phyloP scores from a whole-genome alignment of 495 filamentous ascomycete genomes.

The Penicillium soppii region DNA sequence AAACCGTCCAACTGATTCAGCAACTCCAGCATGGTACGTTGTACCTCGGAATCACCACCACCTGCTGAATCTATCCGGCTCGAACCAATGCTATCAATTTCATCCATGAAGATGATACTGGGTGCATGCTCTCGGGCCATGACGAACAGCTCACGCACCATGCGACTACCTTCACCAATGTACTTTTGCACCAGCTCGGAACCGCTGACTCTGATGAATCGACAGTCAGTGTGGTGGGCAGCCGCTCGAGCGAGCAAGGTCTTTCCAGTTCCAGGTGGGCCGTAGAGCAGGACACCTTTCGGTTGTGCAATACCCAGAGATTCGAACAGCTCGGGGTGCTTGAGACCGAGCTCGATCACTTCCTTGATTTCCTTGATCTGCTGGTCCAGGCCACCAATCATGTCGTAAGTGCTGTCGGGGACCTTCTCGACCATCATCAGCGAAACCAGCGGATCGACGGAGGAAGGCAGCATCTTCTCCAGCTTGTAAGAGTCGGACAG shows the following conservation, averaged over 20 bases:
- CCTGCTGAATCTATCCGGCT: conserved; percentile 94
- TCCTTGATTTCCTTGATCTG: conserved; percentile 99
- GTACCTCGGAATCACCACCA: conserved; percentile 97
- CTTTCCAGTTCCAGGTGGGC: conserved; percentile 95
- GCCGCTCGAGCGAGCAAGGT: conserved; percentile 93
- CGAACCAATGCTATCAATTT: conserved; percentile 98
- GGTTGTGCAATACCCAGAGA: conserved; percentile 97
- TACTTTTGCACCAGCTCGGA: conserved; percentile 99
- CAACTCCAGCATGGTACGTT: conserved; percentile 98
- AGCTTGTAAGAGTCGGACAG: conserved; percentile 96
- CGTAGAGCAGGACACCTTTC: conserved; percentile 96
- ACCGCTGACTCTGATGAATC: conserved; percentile 96
- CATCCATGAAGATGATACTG: conserved; percentile 99
- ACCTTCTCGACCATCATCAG: conserved; percentile 99
- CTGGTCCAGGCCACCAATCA: conserved; percentile 98
- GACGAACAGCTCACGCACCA: conserved; percentile 98
- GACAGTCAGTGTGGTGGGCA: conserved; percentile 96
- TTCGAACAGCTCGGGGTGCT: conserved; percentile 98
- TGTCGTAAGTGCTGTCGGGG: conserved; percentile 99
- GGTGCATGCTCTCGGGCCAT: conserved; percentile 99
- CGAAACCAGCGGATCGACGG: conserved; percentile 97
- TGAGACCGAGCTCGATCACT: conserved; percentile 96
- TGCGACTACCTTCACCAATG: conserved; percentile 95
- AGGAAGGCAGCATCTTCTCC: conserved; percentile 95
- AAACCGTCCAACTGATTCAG: conserved; percentile 99